Evolutionary conservation across 805 yeast genomes (phyloP), one percentile per base, ranked within the genome.

Genomic region (Spathaspora arborariae): DNA sequence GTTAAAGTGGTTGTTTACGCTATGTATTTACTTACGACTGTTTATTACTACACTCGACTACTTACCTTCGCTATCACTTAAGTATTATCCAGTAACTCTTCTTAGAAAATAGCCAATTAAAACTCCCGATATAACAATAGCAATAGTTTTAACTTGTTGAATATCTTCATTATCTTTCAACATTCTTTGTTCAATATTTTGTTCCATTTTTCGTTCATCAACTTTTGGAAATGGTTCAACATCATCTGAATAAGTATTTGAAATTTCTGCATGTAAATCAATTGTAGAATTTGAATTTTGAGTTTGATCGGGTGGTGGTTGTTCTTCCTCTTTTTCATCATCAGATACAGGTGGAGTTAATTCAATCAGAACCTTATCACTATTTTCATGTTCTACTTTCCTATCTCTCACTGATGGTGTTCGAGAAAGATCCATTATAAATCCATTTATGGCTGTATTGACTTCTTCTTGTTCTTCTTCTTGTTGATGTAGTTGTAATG

Each of bases 261-360:
- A n/a, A 10, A 30, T 30, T 15, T 30, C 35, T 13, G n/a, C 35
- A n/a, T 13, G 18, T 30, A 30, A 30, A 30, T 30, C 35, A 30
- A 30, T 13, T 13, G 35, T 30, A 30, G 35, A 30, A 30, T 30
- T 30, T n/a, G 35, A 30, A 30, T 30, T 30, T 30, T 30, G 18
- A 16, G 4, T 7, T 9, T 30, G 16, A 10, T 13, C 35, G 15
- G 5, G 33, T 30, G 5, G 16, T 30, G 5, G 27, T 24, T 24
- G 5, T 13, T 30, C 16, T 10, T 44, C 46, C 8, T 44, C 39
- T 16, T 45, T 41, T 41, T 49, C 50, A 33, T 39, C 27, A 27
- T 46, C 52, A 18, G 47, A 39, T 22, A 42, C 35, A 3, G 52
- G 52, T 11, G 52, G 52, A 2, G 52, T 49, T 21, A 49, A 34